Base-by-base conservation (phyloP, 2,329 filamentous ascomycete genomes). In the Xylariaceae sp. region DNA sequence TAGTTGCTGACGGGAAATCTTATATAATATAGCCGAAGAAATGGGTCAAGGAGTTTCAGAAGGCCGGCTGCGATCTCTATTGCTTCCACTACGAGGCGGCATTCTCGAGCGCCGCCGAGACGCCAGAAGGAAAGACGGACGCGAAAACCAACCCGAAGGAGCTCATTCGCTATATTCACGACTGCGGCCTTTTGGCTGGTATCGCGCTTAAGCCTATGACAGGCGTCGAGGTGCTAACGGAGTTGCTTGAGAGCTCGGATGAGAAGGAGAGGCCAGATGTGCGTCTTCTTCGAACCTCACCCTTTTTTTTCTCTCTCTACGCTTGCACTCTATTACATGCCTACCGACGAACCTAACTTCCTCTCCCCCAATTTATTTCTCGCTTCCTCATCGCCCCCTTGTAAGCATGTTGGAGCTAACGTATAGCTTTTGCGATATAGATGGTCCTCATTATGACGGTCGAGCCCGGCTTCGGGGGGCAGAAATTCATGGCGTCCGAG, bases 391-490 rank as follows among this genome's bases (percentile, higher is more conserved):
- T 23, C 33, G 33, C 24, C 14, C 26, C 7, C 40, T 31, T 3
- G 1, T 29, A n/a, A 2, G n/a, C 16, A 24, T 14, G 16, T n/a
- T 9, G 17, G 26, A 34, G 19, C 53, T 51, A 43, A 53, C 19
- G 6, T 23, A 9, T 19, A 12, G 5, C 11, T 12, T 14, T 21
- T 4, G 37, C n/a, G 21, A 44, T 7, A 11, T 62, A 97, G 94
- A 99, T 99, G 95, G 92, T 96, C 33, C 87, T 99, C 16, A 85
- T 99, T 59, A 99, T 99, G 95, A 99, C 95, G 1, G 95, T 99
- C 39, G 86, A 99, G 77, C 95, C 95, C 40, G 95, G 95, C 41
- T 99, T 99, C 72, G 95, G 95, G 62, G 95, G 95, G 6, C 95
- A 99, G 74, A 97, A 96, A 72, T 99, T 99, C 82, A 98, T 98